Evolutionary conservation across 495 filamentous ascomycete species (phyloP).

Genomic region (Tetracladium marchalianum): DNA sequence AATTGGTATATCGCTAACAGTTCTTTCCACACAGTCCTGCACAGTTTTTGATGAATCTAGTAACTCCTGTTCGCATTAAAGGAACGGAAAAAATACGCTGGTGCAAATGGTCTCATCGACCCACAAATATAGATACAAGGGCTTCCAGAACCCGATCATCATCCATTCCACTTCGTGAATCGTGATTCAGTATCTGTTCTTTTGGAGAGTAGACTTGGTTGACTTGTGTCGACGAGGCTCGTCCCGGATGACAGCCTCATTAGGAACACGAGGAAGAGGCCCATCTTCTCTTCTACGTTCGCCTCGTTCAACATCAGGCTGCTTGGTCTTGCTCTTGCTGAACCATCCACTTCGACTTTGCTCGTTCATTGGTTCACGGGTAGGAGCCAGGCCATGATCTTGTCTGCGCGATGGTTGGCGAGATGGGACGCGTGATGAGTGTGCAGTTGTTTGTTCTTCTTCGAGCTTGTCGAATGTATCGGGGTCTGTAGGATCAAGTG

Average conservation of each 20-base stretch:
- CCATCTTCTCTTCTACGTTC: constrained; percentile 1
- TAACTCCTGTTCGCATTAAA: too few relatives aligned
- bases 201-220: neutral
- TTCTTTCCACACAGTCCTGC: too few relatives aligned
- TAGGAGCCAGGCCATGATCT: constrained; percentile 4
- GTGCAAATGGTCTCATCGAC: too few relatives aligned
- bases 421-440: too few relatives aligned
- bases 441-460: constrained; percentile 6
- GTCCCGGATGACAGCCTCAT: neutral
- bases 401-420: constrained; percentile 4
- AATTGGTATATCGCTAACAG: too few relatives aligned
- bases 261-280: neutral
- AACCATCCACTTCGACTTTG: constrained; percentile 22
- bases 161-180: too few relatives aligned
- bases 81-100: too few relatives aligned
- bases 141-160: too few relatives aligned
- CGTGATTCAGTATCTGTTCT: neutral
- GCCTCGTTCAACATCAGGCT: constrained; percentile 29
- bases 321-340: constrained; percentile 24
- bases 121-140: too few relatives aligned
- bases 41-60: too few relatives aligned
- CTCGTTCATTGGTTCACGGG: constrained; percentile 13
- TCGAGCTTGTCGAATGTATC: constrained; percentile 26
- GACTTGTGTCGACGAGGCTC: constrained; percentile 2
- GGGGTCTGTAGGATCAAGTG: constrained; percentile 30